A percentile compares a stretch with the other conserved stretches of the same genome.
phyloP scores from a whole-genome alignment of 2,329 filamentous ascomycete genomes.

The Xylariaceae sp. region DNA sequence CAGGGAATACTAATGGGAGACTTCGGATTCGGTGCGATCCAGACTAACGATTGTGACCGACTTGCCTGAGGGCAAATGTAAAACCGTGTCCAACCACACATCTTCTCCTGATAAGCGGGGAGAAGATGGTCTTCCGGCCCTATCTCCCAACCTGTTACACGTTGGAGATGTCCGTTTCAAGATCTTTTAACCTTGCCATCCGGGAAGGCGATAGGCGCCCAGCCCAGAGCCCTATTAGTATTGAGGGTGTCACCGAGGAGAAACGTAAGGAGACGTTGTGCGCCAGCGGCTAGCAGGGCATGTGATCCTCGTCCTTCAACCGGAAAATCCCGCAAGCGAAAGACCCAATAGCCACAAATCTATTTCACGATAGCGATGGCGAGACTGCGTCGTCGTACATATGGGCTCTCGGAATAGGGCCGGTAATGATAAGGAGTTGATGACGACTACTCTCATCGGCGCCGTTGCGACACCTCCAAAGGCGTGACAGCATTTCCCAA shows the following conservation, averaged over 20 bases:
- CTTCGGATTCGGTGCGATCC: background rate
- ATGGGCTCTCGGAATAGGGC: background rate
- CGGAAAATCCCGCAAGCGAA: background rate
- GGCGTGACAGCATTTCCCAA: background rate
- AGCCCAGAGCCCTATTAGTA: background rate
- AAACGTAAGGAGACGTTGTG: background rate
- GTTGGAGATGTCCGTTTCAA: background rate
- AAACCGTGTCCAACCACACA: background rate
- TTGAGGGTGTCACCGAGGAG: background rate
- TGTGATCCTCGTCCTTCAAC: background rate
- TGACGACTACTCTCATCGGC: background rate
- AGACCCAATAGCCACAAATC: background rate
- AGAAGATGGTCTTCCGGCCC: background rate
- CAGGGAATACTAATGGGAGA: background rate
- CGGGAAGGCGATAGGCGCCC: background rate
- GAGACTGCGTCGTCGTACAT: background rate
- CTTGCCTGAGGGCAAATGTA: background rate
- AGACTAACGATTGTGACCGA: background rate
- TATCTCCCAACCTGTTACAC: background rate
- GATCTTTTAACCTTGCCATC: background rate
- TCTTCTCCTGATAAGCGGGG: background rate
- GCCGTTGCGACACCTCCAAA: background rate
- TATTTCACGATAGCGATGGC: background rate
- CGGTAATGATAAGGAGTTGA: background rate
- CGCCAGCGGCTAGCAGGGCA: background rate